phyloP scores from a whole-genome alignment of 2,329 filamentous ascomycete genomes.

The Orbilia javanica region DNA sequence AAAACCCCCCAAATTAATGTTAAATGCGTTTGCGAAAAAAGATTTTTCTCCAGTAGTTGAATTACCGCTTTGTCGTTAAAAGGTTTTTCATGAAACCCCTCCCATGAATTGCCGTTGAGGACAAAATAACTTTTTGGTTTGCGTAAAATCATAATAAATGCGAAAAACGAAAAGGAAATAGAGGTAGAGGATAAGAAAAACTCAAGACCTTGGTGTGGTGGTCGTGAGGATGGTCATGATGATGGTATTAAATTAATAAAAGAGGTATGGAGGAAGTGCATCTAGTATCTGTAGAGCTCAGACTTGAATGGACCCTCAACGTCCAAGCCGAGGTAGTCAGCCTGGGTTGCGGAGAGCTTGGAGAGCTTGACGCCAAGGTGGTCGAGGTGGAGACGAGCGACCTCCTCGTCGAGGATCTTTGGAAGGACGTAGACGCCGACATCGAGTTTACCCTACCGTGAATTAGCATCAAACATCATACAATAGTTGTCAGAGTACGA shows the following conservation, averaged over 20 bases:
- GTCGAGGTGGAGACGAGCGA: conserved; percentile 89
- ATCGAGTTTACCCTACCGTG: conserved; percentile 78
- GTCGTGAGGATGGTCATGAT: conserved; percentile 13
- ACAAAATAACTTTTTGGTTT: conserved; percentile 52
- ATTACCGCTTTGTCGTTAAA: conserved; percentile 48
- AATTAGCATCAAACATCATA: conserved; percentile 2
- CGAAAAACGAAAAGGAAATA: conserved; percentile 3
- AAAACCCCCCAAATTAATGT: conserved; percentile 54
- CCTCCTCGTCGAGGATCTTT: conserved; percentile 99
- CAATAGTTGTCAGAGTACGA: background rate
- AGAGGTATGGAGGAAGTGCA: conserved; percentile 4
- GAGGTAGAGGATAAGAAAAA: background rate
- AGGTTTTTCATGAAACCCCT: conserved; percentile 54
- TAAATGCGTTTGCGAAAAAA: conserved; percentile 34
- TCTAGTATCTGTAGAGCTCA: conserved; percentile 84
- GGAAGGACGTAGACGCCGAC: conserved; percentile 95
- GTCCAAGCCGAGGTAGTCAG: conserved; percentile 91
- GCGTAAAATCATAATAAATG: conserved; percentile 56
- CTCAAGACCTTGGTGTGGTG: conserved; percentile 14
- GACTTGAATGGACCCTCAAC: conserved; percentile 94
- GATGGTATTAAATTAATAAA: background rate
- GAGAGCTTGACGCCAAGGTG: conserved; percentile 91
- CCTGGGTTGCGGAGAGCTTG: conserved; percentile 85
- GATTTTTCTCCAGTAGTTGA: conserved; percentile 38
- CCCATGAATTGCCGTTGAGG: conserved; percentile 56